Percentiles rank a stretch among this genome's conserved stretches.
Conservation (phyloP, 1,284 basidiomycete species). For the Cutaneotrichosporon dermatis region DNA sequence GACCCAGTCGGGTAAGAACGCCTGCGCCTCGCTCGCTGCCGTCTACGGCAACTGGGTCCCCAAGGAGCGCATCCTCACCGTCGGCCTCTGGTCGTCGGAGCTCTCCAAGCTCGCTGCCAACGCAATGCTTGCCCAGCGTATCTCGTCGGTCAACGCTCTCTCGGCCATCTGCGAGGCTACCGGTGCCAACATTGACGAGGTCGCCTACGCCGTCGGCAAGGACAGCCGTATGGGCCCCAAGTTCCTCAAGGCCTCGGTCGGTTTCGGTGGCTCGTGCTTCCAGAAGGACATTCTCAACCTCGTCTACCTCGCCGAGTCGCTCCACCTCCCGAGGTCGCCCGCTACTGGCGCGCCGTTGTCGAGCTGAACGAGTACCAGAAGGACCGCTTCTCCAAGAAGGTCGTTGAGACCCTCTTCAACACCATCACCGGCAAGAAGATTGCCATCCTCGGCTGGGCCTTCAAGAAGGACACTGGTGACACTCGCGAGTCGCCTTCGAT, state of each 20-base stretch:
- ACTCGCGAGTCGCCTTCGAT: conserved; percentile 97
- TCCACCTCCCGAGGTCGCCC: conserved; percentile 96
- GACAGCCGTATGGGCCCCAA: conserved; percentile 91
- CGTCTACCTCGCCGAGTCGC: conserved; percentile 90
- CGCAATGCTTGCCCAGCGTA: conserved; percentile 95
- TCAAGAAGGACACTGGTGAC: conserved; percentile 95
- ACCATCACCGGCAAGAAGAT: conserved; percentile 78
- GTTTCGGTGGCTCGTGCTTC: conserved; percentile 98
- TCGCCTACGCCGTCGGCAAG: conserved; percentile 87
- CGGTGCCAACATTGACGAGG: conserved; percentile 97
- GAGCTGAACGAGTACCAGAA: conserved; percentile 98
- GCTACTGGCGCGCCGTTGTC: conserved; percentile 93
- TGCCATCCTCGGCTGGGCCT: conserved; percentile 83
- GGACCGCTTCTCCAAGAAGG: conserved; percentile 76
- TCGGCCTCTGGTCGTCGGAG: conserved; percentile 98
- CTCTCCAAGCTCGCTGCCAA: conserved; percentile 98
- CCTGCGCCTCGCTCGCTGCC: conserved; percentile 67
- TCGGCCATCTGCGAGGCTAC: conserved; percentile 99
- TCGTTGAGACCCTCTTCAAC: conserved; percentile 94
- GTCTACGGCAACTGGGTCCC: conserved; percentile 97
- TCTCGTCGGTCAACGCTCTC: conserved; percentile 96
- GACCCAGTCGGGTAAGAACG: conserved; percentile 74
- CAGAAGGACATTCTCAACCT: conserved; percentile 99
- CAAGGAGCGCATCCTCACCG: conserved; percentile 76
- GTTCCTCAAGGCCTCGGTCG: conserved; percentile 74